These are phyloP conservation scores for Kitagawia praeruptora DNA, from an alignment of 129 eudicot genomes.

Conservation along the genomic window DNA sequence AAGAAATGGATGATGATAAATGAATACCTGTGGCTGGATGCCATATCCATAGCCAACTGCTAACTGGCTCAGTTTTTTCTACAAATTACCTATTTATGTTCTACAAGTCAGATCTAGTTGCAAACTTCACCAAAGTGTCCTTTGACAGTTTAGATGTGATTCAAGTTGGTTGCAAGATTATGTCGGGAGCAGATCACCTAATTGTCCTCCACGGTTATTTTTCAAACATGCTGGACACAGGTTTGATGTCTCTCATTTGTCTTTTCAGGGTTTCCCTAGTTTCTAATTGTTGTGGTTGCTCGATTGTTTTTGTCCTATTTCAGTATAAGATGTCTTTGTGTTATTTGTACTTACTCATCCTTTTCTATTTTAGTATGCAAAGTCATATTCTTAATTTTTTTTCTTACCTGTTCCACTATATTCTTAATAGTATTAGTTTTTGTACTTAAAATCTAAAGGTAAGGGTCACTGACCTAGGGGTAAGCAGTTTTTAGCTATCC, in stretches of 20 bases:
- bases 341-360: no score
- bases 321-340: no score
- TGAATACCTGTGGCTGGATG: no score
- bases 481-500: background rate
- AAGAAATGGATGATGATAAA: background rate
- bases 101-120: background rate
- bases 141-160: background rate
- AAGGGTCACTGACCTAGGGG: background rate
- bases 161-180: no score
- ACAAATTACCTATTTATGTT: background rate
- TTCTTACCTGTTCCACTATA: background rate
- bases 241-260: conserved; percentile 23
- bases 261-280: background rate
- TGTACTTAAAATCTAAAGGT: background rate
- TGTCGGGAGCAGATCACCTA: conserved; percentile 33
- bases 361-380: background rate
- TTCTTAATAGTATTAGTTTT: no score
- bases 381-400: background rate
- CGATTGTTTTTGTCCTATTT: no score
- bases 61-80: no score
- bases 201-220: conserved; percentile 68
- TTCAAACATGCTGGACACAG: conserved; percentile 98
- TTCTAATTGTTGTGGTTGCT: background rate
- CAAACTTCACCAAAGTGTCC: background rate
- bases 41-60: no score